Evolutionary conservation across 345 rosid species (phyloP).

Genomic region (Gossypium thurberi): DNA sequence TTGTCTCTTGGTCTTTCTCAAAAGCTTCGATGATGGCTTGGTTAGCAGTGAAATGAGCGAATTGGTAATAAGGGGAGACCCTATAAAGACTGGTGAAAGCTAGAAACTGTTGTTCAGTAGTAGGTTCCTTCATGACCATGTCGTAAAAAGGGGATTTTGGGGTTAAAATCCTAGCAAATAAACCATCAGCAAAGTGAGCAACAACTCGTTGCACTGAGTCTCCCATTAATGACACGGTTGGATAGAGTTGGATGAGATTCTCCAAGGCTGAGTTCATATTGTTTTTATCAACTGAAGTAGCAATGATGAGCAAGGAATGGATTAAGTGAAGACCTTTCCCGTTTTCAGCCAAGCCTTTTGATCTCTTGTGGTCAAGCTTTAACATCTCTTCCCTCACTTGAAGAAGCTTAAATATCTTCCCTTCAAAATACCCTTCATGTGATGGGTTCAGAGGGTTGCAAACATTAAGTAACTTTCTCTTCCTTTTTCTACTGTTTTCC

Average conservation of each 20-base stretch:
- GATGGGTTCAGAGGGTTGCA: conserved; percentile 6
- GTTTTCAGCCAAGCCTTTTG: conserved; percentile 22
- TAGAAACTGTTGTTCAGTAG: conserved; percentile 35
- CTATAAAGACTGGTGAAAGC: conserved; percentile 51
- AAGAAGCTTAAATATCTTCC: conserved; percentile 40
- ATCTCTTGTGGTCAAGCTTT: conserved; percentile 24
- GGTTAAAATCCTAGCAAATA: conserved; percentile 46
- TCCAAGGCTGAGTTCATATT: conserved; percentile 28
- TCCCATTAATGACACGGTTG: conserved; percentile 37
- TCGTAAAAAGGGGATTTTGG: conserved; percentile 46
- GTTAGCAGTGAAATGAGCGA: conserved; percentile 72
- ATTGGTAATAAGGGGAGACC: conserved; percentile 57
- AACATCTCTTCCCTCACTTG: conserved; percentile 56
- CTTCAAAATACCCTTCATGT: conserved; percentile 28
- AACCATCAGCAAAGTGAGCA: conserved; percentile 52
- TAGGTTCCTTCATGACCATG: conserved; percentile 51
- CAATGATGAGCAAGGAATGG: conserved; percentile 49
- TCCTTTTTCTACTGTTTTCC: conserved; percentile 28
- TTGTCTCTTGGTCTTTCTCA: conserved; percentile 34
- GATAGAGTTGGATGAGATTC: conserved; percentile 39
- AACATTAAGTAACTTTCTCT: conserved; percentile 12
- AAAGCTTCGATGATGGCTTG: conserved; percentile 54
- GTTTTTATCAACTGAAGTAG: conserved; percentile 42
- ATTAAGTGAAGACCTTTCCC: conserved; percentile 54
- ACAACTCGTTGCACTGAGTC: conserved; percentile 61